Evolutionary conservation across 2,329 filamentous ascomycete species (phyloP).

Genomic region (Trichoderma arundinaceum): DNA sequence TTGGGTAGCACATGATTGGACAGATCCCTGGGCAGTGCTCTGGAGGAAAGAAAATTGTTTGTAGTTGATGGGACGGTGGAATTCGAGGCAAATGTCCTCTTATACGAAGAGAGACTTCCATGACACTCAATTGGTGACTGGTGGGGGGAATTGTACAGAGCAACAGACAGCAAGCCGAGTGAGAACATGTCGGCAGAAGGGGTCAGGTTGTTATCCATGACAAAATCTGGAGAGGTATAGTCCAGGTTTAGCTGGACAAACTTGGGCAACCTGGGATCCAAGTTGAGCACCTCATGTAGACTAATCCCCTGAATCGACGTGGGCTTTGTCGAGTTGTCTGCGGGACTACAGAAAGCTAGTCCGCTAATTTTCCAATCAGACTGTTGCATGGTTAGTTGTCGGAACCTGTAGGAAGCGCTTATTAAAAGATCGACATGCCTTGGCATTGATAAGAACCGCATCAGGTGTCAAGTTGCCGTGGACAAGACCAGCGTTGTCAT

Average conservation of each 20-base stretch:
- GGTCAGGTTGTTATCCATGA: constrained; percentile 87
- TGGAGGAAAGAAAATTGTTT: constrained; percentile 85
- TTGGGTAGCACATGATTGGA: constrained; percentile 76
- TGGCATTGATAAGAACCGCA: constrained; percentile 90
- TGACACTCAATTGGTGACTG: constrained; percentile 82
- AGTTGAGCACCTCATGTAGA: constrained; percentile 81
- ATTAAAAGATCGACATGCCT: constrained; percentile 59
- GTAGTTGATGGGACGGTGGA: constrained; percentile 76
- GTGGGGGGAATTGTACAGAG: constrained; percentile 95
- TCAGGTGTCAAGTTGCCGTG: constrained; percentile 96
- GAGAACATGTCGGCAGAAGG: constrained; percentile 91
- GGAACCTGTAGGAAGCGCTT: background rate
- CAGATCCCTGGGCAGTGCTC: constrained; percentile 80
- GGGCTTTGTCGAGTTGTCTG: constrained; percentile 74
- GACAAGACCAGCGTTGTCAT: constrained; percentile 91
- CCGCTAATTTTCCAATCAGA: constrained; percentile 99
- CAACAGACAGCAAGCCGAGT: constrained; percentile 83
- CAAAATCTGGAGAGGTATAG: constrained; percentile 93
- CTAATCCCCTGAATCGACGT: constrained; percentile 80
- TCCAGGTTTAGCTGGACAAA: constrained; percentile 89
- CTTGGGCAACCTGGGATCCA: constrained; percentile 81
- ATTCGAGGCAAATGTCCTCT: constrained; percentile 78
- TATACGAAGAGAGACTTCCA: constrained; percentile 82
- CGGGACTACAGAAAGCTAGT: constrained; percentile 84
- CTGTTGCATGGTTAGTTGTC: constrained; percentile 51